Evolutionary conservation across 176 grass and related monocot genomes (phyloP).

Genomic region (Oryza nivara): DNA sequence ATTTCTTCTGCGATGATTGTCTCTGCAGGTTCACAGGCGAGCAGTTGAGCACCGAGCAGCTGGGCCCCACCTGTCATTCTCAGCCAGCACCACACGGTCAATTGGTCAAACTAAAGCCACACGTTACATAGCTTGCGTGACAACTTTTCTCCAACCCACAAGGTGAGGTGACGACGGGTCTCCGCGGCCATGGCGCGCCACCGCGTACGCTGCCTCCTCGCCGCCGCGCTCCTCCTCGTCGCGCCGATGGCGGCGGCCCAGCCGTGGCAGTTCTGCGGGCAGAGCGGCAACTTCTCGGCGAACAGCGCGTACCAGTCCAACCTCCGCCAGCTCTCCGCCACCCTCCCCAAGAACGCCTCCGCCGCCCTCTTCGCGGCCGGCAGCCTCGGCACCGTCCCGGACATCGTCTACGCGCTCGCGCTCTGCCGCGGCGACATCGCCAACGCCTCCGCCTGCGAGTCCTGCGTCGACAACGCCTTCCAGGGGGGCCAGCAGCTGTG

Average conservation of each 20-base stretch:
- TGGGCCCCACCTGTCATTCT: background rate
- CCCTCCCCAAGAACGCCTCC: slow-evolving; percentile 31
- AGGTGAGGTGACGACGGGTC: background rate
- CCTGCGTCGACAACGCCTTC: slow-evolving; percentile 43
- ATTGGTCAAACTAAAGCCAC: background rate
- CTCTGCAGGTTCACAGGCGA: background rate
- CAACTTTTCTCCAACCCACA: background rate
- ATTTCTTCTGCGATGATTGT: background rate
- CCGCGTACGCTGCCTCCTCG: background rate
- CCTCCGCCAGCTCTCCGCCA: slow-evolving; percentile 44
- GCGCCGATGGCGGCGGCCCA: background rate
- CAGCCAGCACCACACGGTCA: background rate
- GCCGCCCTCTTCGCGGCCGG: slow-evolving; percentile 33
- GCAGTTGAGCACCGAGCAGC: too few species aligned
- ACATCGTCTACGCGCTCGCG: slow-evolving; percentile 38
- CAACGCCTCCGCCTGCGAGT: slow-evolving; percentile 25
- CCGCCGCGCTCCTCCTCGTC: background rate
- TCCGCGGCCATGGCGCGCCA: background rate
- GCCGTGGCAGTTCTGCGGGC: background rate
- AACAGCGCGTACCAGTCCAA: slow-evolving; percentile 43
- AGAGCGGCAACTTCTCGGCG: background rate
- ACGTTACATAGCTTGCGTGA: background rate
- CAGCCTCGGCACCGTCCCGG: slow-evolving; percentile 11
- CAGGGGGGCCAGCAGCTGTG: slow-evolving; percentile 9
- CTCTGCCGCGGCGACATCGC: slow-evolving; percentile 52